Evolutionary conservation across 441 rosid species (phyloP).

Genomic region (Adansonia gregorii): DNA sequence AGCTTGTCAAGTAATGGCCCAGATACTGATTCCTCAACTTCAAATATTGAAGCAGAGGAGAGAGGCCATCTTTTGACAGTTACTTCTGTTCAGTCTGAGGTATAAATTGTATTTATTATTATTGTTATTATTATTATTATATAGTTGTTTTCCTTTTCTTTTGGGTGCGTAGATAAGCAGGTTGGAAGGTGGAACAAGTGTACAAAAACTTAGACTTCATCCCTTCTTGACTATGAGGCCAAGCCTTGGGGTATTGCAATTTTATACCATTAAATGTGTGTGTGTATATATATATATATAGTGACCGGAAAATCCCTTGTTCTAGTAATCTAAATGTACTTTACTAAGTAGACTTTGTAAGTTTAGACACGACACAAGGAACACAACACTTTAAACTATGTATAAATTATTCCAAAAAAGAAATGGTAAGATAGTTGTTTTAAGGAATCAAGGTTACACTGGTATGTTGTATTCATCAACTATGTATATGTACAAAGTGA

Average conservation of each 20-base stretch:
- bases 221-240: not conserved
- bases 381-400: no score
- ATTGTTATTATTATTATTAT: no score
- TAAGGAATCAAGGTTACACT: no score
- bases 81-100: conserved; percentile 31
- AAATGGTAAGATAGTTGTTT: no score
- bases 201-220: not conserved
- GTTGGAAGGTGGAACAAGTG: not conserved
- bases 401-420: no score
- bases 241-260: not conserved
- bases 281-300: not conserved
- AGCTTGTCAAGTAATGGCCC: conserved; percentile 12
- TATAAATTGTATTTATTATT: not conserved
- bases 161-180: not conserved
- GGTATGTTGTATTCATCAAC: no score
- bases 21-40: not conserved
- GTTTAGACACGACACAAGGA: no score
- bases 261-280: not conserved
- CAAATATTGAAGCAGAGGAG: conserved; percentile 41
- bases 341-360: no score
- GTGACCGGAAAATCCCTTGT: not conserved
- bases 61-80: conserved; percentile 39
- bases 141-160: not conserved
- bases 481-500: no score
- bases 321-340: not conserved